Evolutionary conservation across 805 yeast genomes (phyloP).

Genomic region (Saturnispora diversa): DNA sequence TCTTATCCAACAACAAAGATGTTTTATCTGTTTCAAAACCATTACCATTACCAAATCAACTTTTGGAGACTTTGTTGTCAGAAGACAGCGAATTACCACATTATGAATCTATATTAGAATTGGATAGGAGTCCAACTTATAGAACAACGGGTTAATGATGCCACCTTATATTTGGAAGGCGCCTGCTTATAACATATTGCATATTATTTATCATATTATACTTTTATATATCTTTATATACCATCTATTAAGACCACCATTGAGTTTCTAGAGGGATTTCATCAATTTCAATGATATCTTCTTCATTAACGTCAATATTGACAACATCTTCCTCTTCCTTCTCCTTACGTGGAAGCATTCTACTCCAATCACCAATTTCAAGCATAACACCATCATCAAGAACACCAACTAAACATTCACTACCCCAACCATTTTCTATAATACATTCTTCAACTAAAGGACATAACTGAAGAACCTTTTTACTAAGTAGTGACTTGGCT

Average conservation of each 20-base stretch:
- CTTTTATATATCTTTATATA: too few species aligned
- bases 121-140: slow-evolving; percentile 4
- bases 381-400: slow-evolving; percentile 28
- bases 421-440: slow-evolving; percentile 38
- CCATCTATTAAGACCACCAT: slow-evolving; percentile 6
- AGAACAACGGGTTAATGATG: neutral
- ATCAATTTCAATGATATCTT: neutral
- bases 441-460: slow-evolving; percentile 30
- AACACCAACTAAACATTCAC: slow-evolving; percentile 40
- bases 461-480: slow-evolving; percentile 35
- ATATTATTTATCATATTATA: too few species aligned
- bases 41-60: neutral
- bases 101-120: neutral
- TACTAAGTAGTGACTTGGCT: slow-evolving; percentile 23
- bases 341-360: neutral
- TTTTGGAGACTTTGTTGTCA: neutral
- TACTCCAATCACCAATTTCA: slow-evolving; percentile 17
- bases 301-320: slow-evolving; percentile 6
- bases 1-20: neutral
- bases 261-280: neutral
- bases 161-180: too few species aligned
- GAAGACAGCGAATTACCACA: slow-evolving; percentile 4
- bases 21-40: neutral
- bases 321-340: neutral
- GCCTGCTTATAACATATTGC: too few species aligned